phyloP scores from a whole-genome alignment of 2,329 filamentous ascomycete species.

The Penicillium palitans region DNA sequence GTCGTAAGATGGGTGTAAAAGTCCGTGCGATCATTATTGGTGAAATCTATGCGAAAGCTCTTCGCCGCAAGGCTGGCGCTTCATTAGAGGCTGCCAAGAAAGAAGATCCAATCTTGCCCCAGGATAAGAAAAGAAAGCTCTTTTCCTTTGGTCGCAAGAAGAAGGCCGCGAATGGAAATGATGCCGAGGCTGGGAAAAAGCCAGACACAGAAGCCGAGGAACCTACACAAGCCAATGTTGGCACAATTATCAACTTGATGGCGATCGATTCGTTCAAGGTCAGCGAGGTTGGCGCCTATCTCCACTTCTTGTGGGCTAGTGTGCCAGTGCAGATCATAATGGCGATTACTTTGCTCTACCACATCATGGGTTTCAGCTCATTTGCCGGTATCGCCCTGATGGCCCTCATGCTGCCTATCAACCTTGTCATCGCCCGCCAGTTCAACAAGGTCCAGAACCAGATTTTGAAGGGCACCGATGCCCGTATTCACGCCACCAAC shows the following conservation, averaged over 20 bases:
- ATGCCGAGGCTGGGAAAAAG: slow-evolving; percentile 26
- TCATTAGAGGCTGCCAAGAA: slow-evolving; percentile 73
- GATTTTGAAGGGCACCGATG: slow-evolving; percentile 91
- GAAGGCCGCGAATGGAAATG: slow-evolving; percentile 28
- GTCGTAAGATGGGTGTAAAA: slow-evolving; percentile 89
- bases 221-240: slow-evolving; percentile 82
- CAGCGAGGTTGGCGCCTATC: slow-evolving; percentile 86
- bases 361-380: slow-evolving; percentile 86
- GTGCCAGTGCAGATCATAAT: slow-evolving; percentile 86
- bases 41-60: slow-evolving; percentile 93
- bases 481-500: slow-evolving; percentile 93
- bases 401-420: slow-evolving; percentile 82
- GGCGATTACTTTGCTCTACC: slow-evolving; percentile 78
- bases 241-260: slow-evolving; percentile 99
- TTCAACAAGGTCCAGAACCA: slow-evolving; percentile 86
- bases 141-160: slow-evolving; percentile 63
- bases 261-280: slow-evolving; percentile 99
- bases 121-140: slow-evolving; percentile 46
- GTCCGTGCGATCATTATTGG: slow-evolving; percentile 93
- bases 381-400: slow-evolving; percentile 92
- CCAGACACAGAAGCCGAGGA: slow-evolving; percentile 23
- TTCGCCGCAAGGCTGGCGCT: slow-evolving; percentile 84
- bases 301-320: slow-evolving; percentile 92
- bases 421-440: slow-evolving; percentile 81
- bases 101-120: slow-evolving; percentile 42